A percentile compares a stretch with the other conserved stretches of the same genome.
Conservation (phyloP, 2,329 filamentous ascomycete species). For the Akanthomyces uredinophilus region DNA sequence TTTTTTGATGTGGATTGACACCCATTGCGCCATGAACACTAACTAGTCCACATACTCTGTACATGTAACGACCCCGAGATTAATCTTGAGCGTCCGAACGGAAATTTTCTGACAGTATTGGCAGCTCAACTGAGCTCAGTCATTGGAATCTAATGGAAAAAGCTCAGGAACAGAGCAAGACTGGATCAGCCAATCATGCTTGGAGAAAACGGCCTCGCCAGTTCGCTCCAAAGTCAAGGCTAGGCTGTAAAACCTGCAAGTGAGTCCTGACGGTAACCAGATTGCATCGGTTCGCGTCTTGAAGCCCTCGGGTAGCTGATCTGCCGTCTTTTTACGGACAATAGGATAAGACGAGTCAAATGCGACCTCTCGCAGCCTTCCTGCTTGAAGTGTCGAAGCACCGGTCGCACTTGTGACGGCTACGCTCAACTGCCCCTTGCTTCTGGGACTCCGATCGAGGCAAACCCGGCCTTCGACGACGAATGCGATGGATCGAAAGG, state of each 20-base stretch:
- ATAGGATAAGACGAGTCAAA: conserved; percentile 33
- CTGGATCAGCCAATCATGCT: conserved; percentile 22
- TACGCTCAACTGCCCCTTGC: conserved; percentile 21
- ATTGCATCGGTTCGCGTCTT: too few relatives aligned
- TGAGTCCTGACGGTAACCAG: conserved; percentile 21
- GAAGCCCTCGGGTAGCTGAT: too few relatives aligned
- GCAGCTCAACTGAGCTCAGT: too few relatives aligned
- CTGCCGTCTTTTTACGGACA: neutral
- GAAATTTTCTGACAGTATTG: neutral
- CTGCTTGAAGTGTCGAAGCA: conserved; percentile 32
- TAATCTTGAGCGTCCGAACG: too few relatives aligned
- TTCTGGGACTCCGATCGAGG: neutral
- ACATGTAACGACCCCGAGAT: too few relatives aligned
- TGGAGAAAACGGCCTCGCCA: conserved; percentile 34
- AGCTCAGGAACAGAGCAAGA: neutral
- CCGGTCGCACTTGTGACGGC: conserved; percentile 34
- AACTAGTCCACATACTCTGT: too few relatives aligned
- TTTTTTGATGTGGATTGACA: too few relatives aligned
- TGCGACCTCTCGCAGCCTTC: conserved; percentile 31
- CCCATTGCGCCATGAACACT: too few relatives aligned
- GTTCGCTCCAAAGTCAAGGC: conserved; percentile 34
- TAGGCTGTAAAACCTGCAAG: conserved; percentile 38
- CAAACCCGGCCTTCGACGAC: neutral
- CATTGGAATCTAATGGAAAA: too few relatives aligned
- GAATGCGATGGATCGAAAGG: too few relatives aligned